Base-by-base conservation (phyloP, 148 eudicot species). In the Pharnaceum exiguum region DNA sequence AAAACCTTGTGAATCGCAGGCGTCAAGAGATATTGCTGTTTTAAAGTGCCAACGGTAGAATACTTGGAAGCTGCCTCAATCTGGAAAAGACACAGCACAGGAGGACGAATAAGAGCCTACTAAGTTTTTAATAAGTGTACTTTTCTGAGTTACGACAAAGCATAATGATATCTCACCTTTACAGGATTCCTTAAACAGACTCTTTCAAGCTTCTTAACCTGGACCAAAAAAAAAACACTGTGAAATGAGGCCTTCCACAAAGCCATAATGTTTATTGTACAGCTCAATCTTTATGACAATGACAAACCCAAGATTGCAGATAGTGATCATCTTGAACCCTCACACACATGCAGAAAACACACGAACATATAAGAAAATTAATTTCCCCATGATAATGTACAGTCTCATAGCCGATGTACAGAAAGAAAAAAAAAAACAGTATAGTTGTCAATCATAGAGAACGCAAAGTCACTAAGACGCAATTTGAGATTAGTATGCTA, bases 161-260 rank as follows among this genome's bases (percentile, higher is more conserved):
- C 10, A 24, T 30, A 70, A 24, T 51, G 1, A 53, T 38, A 27
- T 36, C 71, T 51, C 60, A 88, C 98, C 88, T 81, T 81, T 46
- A 85, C 99, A 53, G 99, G 96, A 70, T 85, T 83, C 72, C 77
- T 86, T 45, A 93, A 64, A 66, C 95, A 88, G 50, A 91, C 91
- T 68, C 87, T 79, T 65, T 93, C 86, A 49, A 93, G 91, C 78
- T 93, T 93, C 55, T 71, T 60, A 62, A 88, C 99, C 99, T 93
- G 84, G n/a, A n/a, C n/a, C 59, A 62, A 26, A 8, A 38, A 55
- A 27, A 66, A 37, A n/a, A n/a, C n/a, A 15, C 6, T 32, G 38
- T 47, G 29, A 60, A 29, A 59, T 62, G 51, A 59, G 46, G 10
- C 43, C n/a, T n/a, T n/a, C 30, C n/a, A n/a, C n/a, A n/a, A n/a